Base-by-base conservation (phyloP, 495 filamentous ascomycete genomes). In the Viridothelium virens region DNA sequence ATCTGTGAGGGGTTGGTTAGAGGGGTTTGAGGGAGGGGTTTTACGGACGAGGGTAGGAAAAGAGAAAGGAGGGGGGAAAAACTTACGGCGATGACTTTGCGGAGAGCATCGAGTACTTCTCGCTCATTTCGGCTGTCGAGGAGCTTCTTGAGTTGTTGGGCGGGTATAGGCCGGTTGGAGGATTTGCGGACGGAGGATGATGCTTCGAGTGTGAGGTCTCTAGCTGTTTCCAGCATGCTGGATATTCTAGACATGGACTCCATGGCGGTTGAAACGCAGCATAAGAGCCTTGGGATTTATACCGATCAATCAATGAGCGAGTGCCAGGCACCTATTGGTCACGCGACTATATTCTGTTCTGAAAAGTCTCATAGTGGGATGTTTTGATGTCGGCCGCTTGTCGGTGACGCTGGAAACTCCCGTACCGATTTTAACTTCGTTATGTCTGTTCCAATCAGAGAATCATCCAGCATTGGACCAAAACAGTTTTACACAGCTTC, bases 191-290 rank as follows among this genome's bases (percentile, higher is more conserved):
- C 75, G 62, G 76, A 76, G 64, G 82, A 80, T 70, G 94, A 93
- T 62, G 94, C 95, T 82, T 98, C 94, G 73, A 98, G 86, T 48
- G 94, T 98, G 73, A 98, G 86, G 76, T 97, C 94, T 74, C 94
- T 86, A 75, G 94, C 94, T 91, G 81, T 93, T 80, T 97, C 94
- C 74, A 98, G 86, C 76, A 98, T 82, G 67, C 85, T 90, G 59
- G 93, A 95, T 75, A 97, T 96, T 70, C 89, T 81, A 25, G 94
- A 92, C 69, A 97, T 91, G n/a, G 94, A 95, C 81, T 97, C 94
- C 94, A 98, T 92, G 64, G 70, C 68, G 18, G 31, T 5, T 67
- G 38, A 31, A 38, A 31, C 16, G 12, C 62, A 38, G 7, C 10
- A n/a, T 9, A 59, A 59, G 53, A 59, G 16, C 12, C 11, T 18